Base-by-base conservation (phyloP, 1,139 yeast species). In the Sugiyamaella novakii region DNA sequence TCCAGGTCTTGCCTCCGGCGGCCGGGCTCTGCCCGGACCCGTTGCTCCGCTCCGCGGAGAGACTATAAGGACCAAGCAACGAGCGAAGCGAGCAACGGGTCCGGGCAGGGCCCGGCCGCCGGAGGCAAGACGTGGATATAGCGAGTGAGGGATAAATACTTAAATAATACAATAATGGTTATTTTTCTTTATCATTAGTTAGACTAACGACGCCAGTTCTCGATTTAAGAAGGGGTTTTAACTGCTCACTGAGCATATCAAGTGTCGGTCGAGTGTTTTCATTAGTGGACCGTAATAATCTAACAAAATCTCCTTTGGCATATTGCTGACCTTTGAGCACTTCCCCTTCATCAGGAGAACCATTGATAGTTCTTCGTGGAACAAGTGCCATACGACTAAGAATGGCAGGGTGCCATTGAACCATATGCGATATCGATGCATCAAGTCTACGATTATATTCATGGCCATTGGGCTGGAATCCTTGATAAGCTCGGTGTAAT, bases 401-500 rank as follows among this genome's bases (percentile, higher is more conserved):
- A 28, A 86, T 68, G 35, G 78, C 80, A n/a, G 96, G 96, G 63
- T 88, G 96, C 96, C 96, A 88, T 67, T 87, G 96, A 55, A 87
- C 73, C 48, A 87, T 75, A 65, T 88, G 96, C 3, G 88, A 78
- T 36, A 87, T 62, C 1, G 88, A 84, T 12, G 68, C 66, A 46
- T 67, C 69, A 18, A 61, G 47, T 18, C 61, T 63, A 14, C 69
- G 64, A 46, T 60, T 58, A 19, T 81, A 76, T 52, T 81, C 84
- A 3, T 83, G 79, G 17, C 40, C 34, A 19, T 79, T 54, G 62
- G 71, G 43, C n/a, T 80, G 79, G 69, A 85, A 84, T 64, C 80
- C 82, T 18, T 73, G 75, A 66, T 85, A 88, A 45, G 76, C 74
- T 62, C 83, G 76, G 60, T 81, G 83, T 47, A 87, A 71, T 11